Base-by-base conservation (phyloP, 73 alveolate genomes). In the Paramecium pentaurelia region DNA sequence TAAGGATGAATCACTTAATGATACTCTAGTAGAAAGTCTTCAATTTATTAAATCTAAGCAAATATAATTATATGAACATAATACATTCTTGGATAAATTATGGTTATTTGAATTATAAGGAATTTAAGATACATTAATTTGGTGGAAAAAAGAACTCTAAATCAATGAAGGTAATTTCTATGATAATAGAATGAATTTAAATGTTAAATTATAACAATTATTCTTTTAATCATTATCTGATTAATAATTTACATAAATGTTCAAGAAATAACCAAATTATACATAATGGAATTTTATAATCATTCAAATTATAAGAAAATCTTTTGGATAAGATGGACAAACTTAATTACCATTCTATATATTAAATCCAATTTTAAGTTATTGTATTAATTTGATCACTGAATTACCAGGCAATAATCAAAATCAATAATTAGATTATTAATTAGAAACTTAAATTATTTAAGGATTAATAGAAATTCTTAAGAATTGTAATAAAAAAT, bases 331-430 rank as follows among this genome's bases (percentile, higher is more conserved):
- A 11, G 84, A 28, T 28, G 84, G 32, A 64, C 54, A 64, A 64
- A 64, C 84, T 3, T 28, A 32, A 12, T 34, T 64, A 12, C 84
- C 84, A 7, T 64, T 9, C 16, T 64, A 64, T 64, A 64, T 64
- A 1, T 28, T 64, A 34, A 32, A 64, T 64, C 49, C 84, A 4
- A 28, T 64, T 3, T 5, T 64, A 28, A 64, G 47, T 64, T 64
- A 64, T 34, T 28, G 25, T 64, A 7, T 73, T 5, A 73, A 12
- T 73, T 16, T 40, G n/a, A 73, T 73, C 4, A 73, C 60, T 6
- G 87, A 73, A 36, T 73, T 73, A n/a, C 87, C 87, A 73, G 18
- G 34, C 22, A 73, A 73, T 73, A 73, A 73, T 11, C 6, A 36
- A 16, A 73, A 73, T 16, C 22, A 80, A 42, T 44, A 80, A 42